phyloP scores from a whole-genome alignment of 345 rosid species.

The Clarkia xantiana region DNA sequence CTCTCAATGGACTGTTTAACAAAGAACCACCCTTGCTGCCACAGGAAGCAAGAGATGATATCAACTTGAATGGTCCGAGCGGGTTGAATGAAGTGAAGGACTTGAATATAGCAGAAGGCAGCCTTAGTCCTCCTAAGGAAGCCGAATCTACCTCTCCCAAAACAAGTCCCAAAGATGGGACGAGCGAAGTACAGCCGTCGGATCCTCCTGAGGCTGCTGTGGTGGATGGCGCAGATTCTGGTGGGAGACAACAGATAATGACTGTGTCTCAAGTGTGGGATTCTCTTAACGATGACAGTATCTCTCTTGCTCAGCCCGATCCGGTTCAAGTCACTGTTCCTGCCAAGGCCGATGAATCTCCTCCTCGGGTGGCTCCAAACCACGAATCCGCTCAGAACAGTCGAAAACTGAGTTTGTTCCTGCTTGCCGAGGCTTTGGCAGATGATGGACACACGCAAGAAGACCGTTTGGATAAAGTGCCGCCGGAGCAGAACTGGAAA shows the following conservation, averaged over 20 bases:
- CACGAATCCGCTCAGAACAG: constrained; percentile 9
- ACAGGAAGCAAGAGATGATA: constrained; percentile 10
- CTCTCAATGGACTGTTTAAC: constrained; percentile 28
- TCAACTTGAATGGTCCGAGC: constrained; percentile 13
- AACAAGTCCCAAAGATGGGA: neutral
- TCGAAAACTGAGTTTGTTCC: constrained; percentile 12
- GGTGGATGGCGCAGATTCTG: constrained; percentile 1
- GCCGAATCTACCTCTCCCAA: constrained; percentile 14
- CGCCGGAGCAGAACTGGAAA: constrained; percentile 27
- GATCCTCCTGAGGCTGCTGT: neutral
- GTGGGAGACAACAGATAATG: neutral
- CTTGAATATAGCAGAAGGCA: constrained; percentile 15
- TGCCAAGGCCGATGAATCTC: neutral
- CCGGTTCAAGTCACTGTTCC: neutral
- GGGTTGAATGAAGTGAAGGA: constrained; percentile 12
- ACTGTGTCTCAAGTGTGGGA: constrained; percentile 6
- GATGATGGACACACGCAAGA: constrained; percentile 19
- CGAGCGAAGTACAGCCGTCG: too few relatives aligned
- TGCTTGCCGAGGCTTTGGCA: constrained; percentile 10
- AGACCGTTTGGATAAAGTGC: constrained; percentile 24
- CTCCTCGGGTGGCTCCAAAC: constrained; percentile 5
- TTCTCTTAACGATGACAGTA: constrained; percentile 13
- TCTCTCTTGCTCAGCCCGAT: constrained; percentile 16
- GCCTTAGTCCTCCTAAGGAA: constrained; percentile 15
- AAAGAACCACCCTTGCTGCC: constrained; percentile 15